phyloP scores from a whole-genome alignment of 2,329 filamentous ascomycete species.

The Sporothrix brunneoviolacea region DNA sequence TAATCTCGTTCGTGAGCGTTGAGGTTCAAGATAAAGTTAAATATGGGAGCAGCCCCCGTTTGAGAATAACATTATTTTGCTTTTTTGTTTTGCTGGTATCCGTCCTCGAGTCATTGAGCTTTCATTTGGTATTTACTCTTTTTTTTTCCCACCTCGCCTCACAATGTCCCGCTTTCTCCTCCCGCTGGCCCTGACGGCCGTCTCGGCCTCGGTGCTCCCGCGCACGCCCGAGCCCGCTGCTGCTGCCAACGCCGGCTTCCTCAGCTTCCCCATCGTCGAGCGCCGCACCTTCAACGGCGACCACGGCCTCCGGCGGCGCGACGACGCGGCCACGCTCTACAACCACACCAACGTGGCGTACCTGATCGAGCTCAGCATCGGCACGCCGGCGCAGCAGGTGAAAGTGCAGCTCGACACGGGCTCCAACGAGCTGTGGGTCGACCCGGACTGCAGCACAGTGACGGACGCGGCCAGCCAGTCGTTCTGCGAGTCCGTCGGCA shows the following conservation, averaged over 20 bases:
- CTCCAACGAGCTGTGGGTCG: constrained; percentile 51
- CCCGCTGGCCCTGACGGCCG: constrained; percentile 12
- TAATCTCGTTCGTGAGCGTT: too few species aligned
- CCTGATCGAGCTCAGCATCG: constrained; percentile 32
- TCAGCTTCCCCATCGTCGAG: constrained; percentile 14
- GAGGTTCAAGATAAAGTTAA: background rate
- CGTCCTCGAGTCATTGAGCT: too few species aligned
- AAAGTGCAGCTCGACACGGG: constrained; percentile 48
- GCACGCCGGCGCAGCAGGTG: constrained; percentile 42
- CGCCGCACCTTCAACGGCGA: background rate
- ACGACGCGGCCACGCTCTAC: constrained; percentile 12
- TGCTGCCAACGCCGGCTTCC: background rate
- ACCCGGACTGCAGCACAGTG: constrained; percentile 47
- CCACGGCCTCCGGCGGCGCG: constrained; percentile 2
- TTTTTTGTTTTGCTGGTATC: too few species aligned
- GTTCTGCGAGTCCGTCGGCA: constrained; percentile 36
- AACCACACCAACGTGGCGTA: constrained; percentile 17
- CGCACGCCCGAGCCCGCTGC: background rate
- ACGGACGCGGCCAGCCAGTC: constrained; percentile 22
- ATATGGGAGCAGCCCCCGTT: background rate
- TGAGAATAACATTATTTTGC: too few species aligned
- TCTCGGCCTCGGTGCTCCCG: constrained; percentile 9
- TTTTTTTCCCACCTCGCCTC: background rate
- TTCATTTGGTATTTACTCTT: background rate
- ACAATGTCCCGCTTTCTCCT: constrained; percentile 9